These are phyloP conservation scores for Coniochaeta prunicola DNA, from an alignment of 2,329 filamentous ascomycete genomes.

Conservation along the genomic window DNA sequence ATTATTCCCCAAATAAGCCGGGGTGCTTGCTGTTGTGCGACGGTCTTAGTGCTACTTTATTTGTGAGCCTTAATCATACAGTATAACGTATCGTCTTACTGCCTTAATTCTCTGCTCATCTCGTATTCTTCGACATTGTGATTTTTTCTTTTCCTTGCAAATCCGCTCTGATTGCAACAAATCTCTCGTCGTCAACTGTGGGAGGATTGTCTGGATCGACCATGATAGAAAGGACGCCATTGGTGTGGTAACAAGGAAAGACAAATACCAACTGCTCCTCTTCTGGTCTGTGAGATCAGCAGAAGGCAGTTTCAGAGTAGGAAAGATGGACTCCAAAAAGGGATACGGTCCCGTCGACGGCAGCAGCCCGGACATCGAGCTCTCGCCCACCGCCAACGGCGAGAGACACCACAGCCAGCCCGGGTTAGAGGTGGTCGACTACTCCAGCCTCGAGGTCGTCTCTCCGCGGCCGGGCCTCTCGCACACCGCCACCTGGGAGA, in stretches of 20 bases:
- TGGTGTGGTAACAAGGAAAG: neutral
- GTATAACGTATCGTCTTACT: too few species aligned
- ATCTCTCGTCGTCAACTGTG: neutral
- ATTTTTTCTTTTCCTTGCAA: neutral
- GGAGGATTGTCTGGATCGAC: too few species aligned
- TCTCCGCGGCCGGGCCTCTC: neutral
- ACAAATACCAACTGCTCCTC: too few species aligned
- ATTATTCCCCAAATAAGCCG: neutral
- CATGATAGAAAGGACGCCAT: neutral
- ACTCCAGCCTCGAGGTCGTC: conserved; percentile 6
- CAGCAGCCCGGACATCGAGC: conserved; percentile 1
- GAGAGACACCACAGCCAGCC: conserved; percentile 2
- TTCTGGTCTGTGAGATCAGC: too few species aligned
- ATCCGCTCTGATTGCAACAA: too few species aligned
- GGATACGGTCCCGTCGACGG: neutral
- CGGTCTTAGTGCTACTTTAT: neutral
- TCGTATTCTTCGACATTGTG: neutral
- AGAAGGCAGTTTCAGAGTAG: neutral
- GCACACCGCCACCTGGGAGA: conserved; percentile 2
- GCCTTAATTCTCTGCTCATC: neutral
- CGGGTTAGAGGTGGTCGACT: conserved; percentile 10
- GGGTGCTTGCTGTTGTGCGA: neutral
- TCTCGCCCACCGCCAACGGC: neutral
- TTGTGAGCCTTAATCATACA: neutral
- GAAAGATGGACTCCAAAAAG: neutral